Percentiles rank a stretch among this genome's conserved stretches.
Evolutionary conservation across 768 basidiomycete species (phyloP).

Genomic region (Dendrothele bispora): DNA sequence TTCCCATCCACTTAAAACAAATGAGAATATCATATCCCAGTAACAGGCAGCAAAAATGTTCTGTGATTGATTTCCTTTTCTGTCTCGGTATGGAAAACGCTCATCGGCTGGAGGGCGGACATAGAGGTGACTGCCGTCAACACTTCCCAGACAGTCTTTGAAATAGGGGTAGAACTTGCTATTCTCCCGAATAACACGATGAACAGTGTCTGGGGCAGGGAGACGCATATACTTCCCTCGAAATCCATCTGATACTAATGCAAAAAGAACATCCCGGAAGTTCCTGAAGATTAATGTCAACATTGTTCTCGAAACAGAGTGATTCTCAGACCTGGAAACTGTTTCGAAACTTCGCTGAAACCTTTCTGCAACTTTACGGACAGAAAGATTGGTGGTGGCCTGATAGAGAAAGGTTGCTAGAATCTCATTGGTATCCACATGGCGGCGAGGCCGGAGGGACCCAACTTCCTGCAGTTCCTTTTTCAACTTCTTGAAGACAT

Average conservation of each 20-base stretch:
- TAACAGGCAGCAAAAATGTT: constrained; percentile 22
- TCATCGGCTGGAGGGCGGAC: constrained; percentile 11
- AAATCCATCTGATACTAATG: constrained; percentile 21
- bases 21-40: constrained; percentile 23
- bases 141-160: constrained; percentile 11
- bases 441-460: too few relatives aligned
- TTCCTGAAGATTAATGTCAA: too few relatives aligned
- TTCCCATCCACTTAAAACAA: constrained; percentile 26
- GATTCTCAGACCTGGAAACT: too few relatives aligned
- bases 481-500: too few relatives aligned
- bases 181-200: constrained; percentile 13
- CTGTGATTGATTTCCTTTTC: constrained; percentile 18
- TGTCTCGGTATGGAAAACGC: constrained; percentile 20
- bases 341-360: constrained; percentile 39
- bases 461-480: too few relatives aligned
- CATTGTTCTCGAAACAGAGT: too few relatives aligned
- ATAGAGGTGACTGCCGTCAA: constrained; percentile 26
- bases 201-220: constrained; percentile 9
- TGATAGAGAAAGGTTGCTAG: too few relatives aligned
- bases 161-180: constrained; percentile 17
- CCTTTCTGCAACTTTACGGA: constrained; percentile 27
- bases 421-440: too few relatives aligned
- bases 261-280: constrained; percentile 17
- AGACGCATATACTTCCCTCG: constrained; percentile 20
- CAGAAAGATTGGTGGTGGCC: too few relatives aligned